Percentiles rank a stretch among this genome's conserved stretches.
Conservation (phyloP, 2,329 filamentous ascomycete genomes). For the Zymoseptoria pseudotritici region DNA sequence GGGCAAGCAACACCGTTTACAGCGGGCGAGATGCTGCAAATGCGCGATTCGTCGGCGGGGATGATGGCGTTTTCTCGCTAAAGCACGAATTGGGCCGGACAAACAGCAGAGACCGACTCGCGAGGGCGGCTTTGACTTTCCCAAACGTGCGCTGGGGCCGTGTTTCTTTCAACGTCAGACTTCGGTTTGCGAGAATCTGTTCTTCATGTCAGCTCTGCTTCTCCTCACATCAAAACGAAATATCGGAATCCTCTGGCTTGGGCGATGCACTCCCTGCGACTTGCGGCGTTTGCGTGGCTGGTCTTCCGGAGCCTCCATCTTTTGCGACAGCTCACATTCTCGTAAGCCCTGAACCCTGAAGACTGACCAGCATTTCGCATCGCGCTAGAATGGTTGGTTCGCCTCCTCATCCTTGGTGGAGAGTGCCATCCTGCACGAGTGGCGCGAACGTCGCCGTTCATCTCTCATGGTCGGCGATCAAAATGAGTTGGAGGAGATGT, state of each 20-base stretch:
- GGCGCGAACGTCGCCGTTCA: background rate
- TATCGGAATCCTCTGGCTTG: background rate
- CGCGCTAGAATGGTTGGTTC: background rate
- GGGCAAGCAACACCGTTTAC: background rate
- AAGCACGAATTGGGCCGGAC: slow-evolving; percentile 14
- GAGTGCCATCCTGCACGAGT: background rate
- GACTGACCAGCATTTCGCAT: background rate
- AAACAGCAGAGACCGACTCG: slow-evolving; percentile 13
- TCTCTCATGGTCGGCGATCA: background rate
- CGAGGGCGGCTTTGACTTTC: slow-evolving; percentile 18
- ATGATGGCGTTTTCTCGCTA: slow-evolving; percentile 15
- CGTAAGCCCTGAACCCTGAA: background rate
- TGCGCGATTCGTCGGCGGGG: slow-evolving; percentile 11
- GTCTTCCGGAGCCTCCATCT: background rate
- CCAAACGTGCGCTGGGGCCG: slow-evolving; percentile 10
- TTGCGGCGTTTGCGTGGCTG: background rate
- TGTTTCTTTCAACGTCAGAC: slow-evolving; percentile 18
- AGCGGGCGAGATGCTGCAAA: background rate
- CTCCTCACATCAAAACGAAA: background rate
- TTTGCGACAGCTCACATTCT: slow-evolving; percentile 3
- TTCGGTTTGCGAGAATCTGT: background rate
- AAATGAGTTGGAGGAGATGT: background rate
- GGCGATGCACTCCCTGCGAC: background rate
- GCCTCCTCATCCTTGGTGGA: background rate
- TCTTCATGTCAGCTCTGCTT: slow-evolving; percentile 6